Evolutionary conservation across 495 filamentous ascomycete genomes (phyloP), one percentile per base, ranked within the genome.

Genomic region (Penicillium herquei): DNA sequence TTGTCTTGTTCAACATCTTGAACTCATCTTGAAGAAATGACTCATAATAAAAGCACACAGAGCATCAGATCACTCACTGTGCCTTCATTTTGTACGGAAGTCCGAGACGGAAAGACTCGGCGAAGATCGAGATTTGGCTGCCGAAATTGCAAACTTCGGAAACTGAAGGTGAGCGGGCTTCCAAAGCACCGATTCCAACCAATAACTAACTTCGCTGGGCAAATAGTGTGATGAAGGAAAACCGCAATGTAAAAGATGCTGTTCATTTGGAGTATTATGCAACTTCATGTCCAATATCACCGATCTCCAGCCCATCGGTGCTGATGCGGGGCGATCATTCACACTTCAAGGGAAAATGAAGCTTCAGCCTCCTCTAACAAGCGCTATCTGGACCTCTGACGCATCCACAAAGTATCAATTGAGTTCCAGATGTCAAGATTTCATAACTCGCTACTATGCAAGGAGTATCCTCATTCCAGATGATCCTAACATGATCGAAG

Each of bases 111-210:
- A 49, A 54, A 18, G 45, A 61, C 41, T 49, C 43, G 0, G 54
- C 60, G 56, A 30, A 64, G 68, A 49, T 78, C 77, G 21, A 66
- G 76, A 70, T 71, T 58, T 58, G 77, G 77, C 49, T 80, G 76
- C 56, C 71, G 77, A 32, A 79, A 78, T 58, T 79, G 74, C 68
- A 81, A 79, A 63, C 71, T 78, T 21, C 55, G 76, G 54, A 77
- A 73, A 61, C 57, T 81, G 32, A 79, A 79, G 71, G 77, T 79
- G 44, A 18, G 66, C 49, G 32, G 13, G 17, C 45, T 41, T 57
- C 55, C 39, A 14, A 46, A 55, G 14, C 50, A 12, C 26, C 47
- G 44, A 18, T 43, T 51, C 55, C 35, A 52, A 56, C 63, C 33
- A 70, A 8, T 26, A 26, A 26, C 12, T 8, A 40, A 52, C 30